Percentiles rank a stretch among this genome's conserved stretches.
These are phyloP conservation scores for Tulasnella sp. DNA, from an alignment of 768 basidiomycete species.

Conservation along the genomic window DNA sequence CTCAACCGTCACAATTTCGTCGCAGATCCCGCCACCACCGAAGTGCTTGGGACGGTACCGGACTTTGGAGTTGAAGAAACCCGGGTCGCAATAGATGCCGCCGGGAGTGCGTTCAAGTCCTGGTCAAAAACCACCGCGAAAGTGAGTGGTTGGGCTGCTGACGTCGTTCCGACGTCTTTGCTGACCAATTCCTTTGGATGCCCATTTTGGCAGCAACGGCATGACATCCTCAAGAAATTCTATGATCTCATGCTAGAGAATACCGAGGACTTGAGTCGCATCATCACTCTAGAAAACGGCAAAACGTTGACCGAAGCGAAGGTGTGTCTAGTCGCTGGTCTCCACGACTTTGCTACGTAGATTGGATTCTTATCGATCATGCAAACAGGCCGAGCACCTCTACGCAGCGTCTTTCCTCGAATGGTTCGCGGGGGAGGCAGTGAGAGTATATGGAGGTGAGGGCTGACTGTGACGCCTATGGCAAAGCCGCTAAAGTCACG, in stretches of 20 bases:
- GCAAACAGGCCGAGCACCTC: constrained; percentile 63
- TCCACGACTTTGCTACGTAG: neutral
- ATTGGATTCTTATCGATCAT: constrained; percentile 11
- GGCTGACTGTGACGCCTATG: neutral
- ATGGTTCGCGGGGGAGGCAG: constrained; percentile 76
- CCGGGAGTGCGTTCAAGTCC: constrained; percentile 69
- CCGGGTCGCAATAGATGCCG: constrained; percentile 77
- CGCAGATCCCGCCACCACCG: constrained; percentile 84
- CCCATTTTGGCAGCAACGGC: constrained; percentile 54
- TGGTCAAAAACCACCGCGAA: constrained; percentile 89
- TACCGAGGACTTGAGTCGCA: constrained; percentile 77
- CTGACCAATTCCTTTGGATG: neutral
- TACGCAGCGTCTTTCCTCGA: constrained; percentile 86
- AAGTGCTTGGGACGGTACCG: constrained; percentile 78
- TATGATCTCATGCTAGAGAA: constrained; percentile 75
- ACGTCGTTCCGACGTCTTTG: constrained; percentile 4
- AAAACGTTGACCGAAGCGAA: constrained; percentile 83
- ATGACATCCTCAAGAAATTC: constrained; percentile 78
- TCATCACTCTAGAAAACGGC: constrained; percentile 95
- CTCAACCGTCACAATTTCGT: constrained; percentile 16
- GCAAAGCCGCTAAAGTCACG: neutral
- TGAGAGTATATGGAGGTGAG: constrained; percentile 84
- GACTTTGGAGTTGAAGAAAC: constrained; percentile 88
- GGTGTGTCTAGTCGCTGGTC: constrained; percentile 41
- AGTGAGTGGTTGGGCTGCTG: constrained; percentile 42